phyloP scores from a whole-genome alignment of 1,139 yeast species.

The Kazachstania sp. region DNA sequence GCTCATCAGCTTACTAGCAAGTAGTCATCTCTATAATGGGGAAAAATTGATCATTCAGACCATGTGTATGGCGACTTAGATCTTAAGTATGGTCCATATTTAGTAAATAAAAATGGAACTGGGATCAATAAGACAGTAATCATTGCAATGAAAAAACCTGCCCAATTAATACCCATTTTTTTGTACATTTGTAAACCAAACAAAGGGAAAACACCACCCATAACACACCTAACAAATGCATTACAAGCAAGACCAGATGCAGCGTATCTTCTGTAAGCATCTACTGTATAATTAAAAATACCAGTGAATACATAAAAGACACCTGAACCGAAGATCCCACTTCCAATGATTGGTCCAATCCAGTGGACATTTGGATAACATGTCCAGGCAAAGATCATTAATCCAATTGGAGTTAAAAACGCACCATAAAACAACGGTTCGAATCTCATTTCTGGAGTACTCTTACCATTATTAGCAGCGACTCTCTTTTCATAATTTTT shows the following conservation, averaged over 20 bases:
- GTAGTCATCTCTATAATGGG: no score
- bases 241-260: conserved; percentile 82
- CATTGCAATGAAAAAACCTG: conserved; percentile 48
- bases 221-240: conserved; percentile 55
- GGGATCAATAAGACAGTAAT: conserved; percentile 51
- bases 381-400: conserved; percentile 77
- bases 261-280: conserved; percentile 52
- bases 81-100: conserved; percentile 57
- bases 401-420: conserved; percentile 49
- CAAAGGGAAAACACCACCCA: conserved; percentile 72
- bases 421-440: conserved; percentile 42
- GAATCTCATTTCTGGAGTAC: conserved; percentile 54
- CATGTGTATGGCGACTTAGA: conserved; percentile 48
- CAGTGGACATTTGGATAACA: conserved; percentile 51
- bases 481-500: conserved; percentile 29
- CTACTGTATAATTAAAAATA: conserved; percentile 52
- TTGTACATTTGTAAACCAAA: conserved; percentile 54
- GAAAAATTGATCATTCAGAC: conserved; percentile 13
- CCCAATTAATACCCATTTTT: conserved; percentile 55
- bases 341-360: conserved; percentile 65
- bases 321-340: conserved; percentile 51
- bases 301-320: conserved; percentile 49
- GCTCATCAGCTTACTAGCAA: no score
- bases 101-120: conserved; percentile 65
- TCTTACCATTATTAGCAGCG: conserved; percentile 32